Conservation (phyloP, 2,329 filamentous ascomycete genomes). For the Penicillium sp. region DNA sequence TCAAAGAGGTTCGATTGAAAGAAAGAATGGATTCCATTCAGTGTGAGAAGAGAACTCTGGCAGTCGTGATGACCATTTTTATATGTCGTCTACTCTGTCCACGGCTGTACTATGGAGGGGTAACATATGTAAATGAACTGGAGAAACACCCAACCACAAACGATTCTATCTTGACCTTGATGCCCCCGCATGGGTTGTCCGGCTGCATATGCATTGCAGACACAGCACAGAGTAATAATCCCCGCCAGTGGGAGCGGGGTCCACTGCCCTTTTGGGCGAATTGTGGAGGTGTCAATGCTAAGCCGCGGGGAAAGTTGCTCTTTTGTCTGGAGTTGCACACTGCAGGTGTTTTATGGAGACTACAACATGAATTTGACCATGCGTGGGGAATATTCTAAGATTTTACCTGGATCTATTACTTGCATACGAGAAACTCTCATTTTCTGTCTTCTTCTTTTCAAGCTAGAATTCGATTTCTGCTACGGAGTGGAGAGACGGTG, state of each 20-base stretch:
- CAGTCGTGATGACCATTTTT: not conserved
- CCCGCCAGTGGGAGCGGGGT: not conserved
- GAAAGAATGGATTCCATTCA: not conserved
- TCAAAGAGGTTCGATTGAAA: not conserved
- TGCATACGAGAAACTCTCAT: too few relatives aligned
- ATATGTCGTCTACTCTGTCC: not conserved
- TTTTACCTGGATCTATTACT: too few relatives aligned
- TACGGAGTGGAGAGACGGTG: too few relatives aligned
- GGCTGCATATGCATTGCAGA: not conserved
- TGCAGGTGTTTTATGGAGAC: too few relatives aligned
- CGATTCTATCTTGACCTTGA: not conserved
- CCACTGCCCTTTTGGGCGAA: not conserved
- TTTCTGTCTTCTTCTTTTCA: too few relatives aligned
- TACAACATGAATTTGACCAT: too few relatives aligned
- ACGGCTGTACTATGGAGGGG: not conserved
- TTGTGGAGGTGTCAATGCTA: not conserved
- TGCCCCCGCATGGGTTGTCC: not conserved
- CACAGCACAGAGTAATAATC: conserved; percentile 3
- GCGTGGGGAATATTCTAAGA: too few relatives aligned
- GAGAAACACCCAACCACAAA: not conserved
- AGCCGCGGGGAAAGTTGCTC: not conserved
- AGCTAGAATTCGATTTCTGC: too few relatives aligned
- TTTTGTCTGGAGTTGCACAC: too few relatives aligned
- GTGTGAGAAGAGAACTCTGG: not conserved
- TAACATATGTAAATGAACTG: not conserved